Evolutionary conservation across 2,329 filamentous ascomycete genomes (phyloP).

Genomic region (Diaporthe sp.): DNA sequence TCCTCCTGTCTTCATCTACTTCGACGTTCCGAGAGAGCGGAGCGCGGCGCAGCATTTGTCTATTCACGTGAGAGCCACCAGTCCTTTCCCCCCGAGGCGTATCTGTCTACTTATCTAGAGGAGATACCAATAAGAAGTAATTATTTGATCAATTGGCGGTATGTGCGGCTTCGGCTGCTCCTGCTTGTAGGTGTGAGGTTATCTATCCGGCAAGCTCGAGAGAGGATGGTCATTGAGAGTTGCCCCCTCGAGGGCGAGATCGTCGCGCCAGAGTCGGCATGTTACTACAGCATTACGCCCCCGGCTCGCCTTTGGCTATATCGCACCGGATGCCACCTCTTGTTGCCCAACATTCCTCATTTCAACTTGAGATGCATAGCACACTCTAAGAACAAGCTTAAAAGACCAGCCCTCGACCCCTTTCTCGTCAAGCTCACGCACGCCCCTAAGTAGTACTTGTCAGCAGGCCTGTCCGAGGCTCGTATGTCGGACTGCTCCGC

Average conservation of each 20-base stretch:
- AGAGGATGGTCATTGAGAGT: neutral
- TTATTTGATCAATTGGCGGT: neutral
- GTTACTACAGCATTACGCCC: neutral
- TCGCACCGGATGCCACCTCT: neutral
- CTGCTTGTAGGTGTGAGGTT: no score
- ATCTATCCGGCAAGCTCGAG: no score
- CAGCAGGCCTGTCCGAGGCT: neutral
- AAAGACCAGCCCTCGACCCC: no score
- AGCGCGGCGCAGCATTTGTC: conserved; percentile 21
- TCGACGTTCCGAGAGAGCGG: neutral
- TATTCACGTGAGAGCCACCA: neutral
- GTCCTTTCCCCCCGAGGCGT: neutral
- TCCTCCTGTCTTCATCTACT: neutral
- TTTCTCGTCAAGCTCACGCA: neutral
- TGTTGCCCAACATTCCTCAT: neutral
- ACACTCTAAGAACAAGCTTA: neutral
- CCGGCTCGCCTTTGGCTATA: neutral
- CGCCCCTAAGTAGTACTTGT: conserved; percentile 13
- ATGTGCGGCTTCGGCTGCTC: neutral
- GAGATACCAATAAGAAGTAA: neutral
- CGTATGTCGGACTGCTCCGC: conserved; percentile 14
- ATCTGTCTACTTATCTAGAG: neutral
- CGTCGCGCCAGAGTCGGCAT: neutral
- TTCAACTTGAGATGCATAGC: neutral
- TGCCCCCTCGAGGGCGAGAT: neutral